A percentile compares a stretch with the other conserved stretches of the same genome.
Evolutionary conservation across 805 yeast genomes (phyloP).

Genomic region (Candida cerambycidarum): DNA sequence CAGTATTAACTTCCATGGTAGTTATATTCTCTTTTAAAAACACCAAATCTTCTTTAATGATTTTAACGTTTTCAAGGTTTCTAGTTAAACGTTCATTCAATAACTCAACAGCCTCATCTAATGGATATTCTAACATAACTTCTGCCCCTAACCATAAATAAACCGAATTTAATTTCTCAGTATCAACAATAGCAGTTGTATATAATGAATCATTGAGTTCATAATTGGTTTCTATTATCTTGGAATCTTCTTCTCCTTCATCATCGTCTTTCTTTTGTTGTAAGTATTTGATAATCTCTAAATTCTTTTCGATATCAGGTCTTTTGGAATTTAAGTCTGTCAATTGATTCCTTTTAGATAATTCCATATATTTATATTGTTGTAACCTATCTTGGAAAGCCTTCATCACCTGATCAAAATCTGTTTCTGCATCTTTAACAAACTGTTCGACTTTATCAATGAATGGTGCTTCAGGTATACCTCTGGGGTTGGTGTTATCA

Average conservation of each 20-base stretch:
- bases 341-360: conserved; percentile 49
- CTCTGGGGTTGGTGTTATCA: conserved; percentile 73
- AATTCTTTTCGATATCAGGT: conserved; percentile 90
- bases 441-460: conserved; percentile 78
- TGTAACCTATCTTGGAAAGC: conserved; percentile 85
- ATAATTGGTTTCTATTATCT: conserved; percentile 65
- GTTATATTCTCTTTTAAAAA: conserved; percentile 86
- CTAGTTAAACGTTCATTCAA: conserved; percentile 59
- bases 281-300: conserved; percentile 67
- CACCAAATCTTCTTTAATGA: conserved; percentile 81
- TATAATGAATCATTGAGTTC: conserved; percentile 92
- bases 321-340: conserved; percentile 63
- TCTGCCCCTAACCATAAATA: conserved; percentile 98
- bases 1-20: conserved; percentile 97
- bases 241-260: conserved; percentile 25
- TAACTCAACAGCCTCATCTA: conserved; percentile 80
- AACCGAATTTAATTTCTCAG: conserved; percentile 57
- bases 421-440: conserved; percentile 59
- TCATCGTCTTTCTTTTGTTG: conserved; percentile 43
- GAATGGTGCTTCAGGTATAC: conserved; percentile 96
- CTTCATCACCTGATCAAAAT: conserved; percentile 66
- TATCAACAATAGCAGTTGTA: conserved; percentile 73
- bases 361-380: conserved; percentile 87
- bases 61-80: conserved; percentile 57
- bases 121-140: conserved; percentile 92